Base-by-base conservation (phyloP, 768 basidiomycete genomes). In the Pleurotus djamor region DNA sequence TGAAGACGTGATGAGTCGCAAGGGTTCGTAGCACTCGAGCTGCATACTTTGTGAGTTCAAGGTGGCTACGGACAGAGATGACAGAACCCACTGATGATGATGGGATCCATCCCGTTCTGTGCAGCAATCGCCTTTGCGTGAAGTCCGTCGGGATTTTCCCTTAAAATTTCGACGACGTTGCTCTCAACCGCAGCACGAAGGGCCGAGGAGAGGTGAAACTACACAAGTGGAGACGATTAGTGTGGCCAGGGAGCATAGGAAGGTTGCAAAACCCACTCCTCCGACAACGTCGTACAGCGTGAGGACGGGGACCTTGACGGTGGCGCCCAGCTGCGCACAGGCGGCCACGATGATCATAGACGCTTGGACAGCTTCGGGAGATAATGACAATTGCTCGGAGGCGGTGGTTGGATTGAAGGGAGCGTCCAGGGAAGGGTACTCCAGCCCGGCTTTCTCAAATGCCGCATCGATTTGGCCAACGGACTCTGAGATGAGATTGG, bases 41-140 rank as follows among this genome's bases (percentile, higher is more conserved):
- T 77, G 38, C 9, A 35, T 37, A n/a, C n/a, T 47, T 7, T 12
- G 38, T 36, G 36, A 36, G 34, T 21, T 48, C 8, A 28, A 47
- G 6, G 10, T 36, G 12, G 28, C 33, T 28, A 28, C 21, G 21
- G 21, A 28, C 21, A 28, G 21, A 28, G 21, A 28, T 28, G 21
- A 28, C 21, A 28, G 21, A 28, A 58, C 66, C 17, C 54, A 76
- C 76, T 67, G 4, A 78, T 61, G 33, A 74, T 70, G 14, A 65
- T 59, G 4, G 71, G 60, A 52, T 75, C 67, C 37, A 72, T 58
- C 4, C 62, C 63, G 50, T 61, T 69, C n/a, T 62, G 54, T 13
- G 68, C 65, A 3, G 74, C 69, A 17, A 77, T 76, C 8, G 74
- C 71, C 14, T 70, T 66, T 6, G 71, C 70, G 43, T 77, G 72